Conservation (phyloP, 371 early-diverging fungal species). For the Actinomortierella ambigua region DNA sequence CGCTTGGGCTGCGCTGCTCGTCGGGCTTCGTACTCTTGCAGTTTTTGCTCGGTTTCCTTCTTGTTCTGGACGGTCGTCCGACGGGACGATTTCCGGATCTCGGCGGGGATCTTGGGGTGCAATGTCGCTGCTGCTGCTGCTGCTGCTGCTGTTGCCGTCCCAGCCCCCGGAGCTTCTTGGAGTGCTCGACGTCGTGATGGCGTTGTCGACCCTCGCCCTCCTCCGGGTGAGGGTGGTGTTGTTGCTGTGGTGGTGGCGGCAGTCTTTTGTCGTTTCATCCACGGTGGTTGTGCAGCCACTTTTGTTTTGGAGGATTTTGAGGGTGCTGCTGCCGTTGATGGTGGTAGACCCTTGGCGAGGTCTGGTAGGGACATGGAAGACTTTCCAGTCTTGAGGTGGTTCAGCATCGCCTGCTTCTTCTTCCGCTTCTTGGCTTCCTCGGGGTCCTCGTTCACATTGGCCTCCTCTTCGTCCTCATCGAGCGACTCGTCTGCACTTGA, state of each 20-base stretch:
- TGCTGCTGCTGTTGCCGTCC: constrained; percentile 17
- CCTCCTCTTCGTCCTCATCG: constrained; percentile 55
- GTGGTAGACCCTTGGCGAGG: constrained; percentile 4
- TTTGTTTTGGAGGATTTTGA: constrained; percentile 11
- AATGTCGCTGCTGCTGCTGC: constrained; percentile 9
- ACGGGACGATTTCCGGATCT: constrained; percentile 61
- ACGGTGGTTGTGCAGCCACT: constrained; percentile 8
- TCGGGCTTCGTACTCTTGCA: constrained; percentile 54
- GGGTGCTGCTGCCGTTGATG: constrained; percentile 3
- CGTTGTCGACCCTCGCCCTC: no score
- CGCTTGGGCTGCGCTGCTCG: constrained; percentile 56
- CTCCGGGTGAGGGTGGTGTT: background rate
- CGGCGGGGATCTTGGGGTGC: constrained; percentile 31
- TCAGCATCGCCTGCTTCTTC: constrained; percentile 37
- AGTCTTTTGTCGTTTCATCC: constrained; percentile 6
- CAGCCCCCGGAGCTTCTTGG: no score
- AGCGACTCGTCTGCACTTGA: constrained; percentile 65
- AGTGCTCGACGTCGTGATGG: background rate
- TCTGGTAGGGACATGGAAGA: constrained; percentile 28
- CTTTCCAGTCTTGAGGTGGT: constrained; percentile 41
- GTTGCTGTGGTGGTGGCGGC: constrained; percentile 5
- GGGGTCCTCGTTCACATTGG: constrained; percentile 51
- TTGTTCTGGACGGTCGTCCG: constrained; percentile 59
- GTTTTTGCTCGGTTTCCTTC: constrained; percentile 56
- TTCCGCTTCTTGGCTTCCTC: constrained; percentile 47